Conservation (phyloP, 2,329 filamentous ascomycete genomes). For the Aspergillus piperis region DNA sequence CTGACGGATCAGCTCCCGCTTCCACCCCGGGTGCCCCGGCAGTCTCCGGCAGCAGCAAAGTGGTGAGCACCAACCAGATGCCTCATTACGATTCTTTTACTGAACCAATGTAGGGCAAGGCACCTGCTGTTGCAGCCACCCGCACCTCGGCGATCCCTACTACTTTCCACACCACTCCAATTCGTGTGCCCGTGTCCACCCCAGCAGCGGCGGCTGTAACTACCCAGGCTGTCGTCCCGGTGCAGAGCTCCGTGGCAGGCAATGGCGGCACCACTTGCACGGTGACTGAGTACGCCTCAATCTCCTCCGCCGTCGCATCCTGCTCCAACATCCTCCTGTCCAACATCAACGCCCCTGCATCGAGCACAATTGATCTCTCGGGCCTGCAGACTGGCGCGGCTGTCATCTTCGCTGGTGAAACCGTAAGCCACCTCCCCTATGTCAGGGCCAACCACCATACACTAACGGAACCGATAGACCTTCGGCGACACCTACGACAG, state of each 20-base stretch:
- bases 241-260: constrained; percentile 4
- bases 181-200: background rate
- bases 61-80: background rate
- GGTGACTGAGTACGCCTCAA: constrained; percentile 32
- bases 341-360: constrained; percentile 42
- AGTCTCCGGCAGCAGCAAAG: background rate
- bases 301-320: constrained; percentile 40
- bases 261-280: constrained; percentile 25
- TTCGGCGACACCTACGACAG: constrained; percentile 42
- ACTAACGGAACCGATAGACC: constrained; percentile 16
- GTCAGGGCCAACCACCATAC: background rate
- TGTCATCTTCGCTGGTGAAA: constrained; percentile 46
- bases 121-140: constrained; percentile 4
- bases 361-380: constrained; percentile 43
- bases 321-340: constrained; percentile 48
- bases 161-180: constrained; percentile 5
- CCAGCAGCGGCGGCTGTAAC: background rate
- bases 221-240: background rate
- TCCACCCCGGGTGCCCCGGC: background rate
- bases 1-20: constrained; percentile 1
- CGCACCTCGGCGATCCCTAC: background rate
- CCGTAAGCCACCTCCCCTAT: constrained; percentile 18
- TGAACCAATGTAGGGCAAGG: background rate
- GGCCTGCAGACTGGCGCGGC: constrained; percentile 44
- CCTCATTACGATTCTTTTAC: background rate